These are phyloP conservation scores for Nematodospora anomalae DNA, from an alignment of 1,139 yeast species.

Conservation along the genomic window DNA sequence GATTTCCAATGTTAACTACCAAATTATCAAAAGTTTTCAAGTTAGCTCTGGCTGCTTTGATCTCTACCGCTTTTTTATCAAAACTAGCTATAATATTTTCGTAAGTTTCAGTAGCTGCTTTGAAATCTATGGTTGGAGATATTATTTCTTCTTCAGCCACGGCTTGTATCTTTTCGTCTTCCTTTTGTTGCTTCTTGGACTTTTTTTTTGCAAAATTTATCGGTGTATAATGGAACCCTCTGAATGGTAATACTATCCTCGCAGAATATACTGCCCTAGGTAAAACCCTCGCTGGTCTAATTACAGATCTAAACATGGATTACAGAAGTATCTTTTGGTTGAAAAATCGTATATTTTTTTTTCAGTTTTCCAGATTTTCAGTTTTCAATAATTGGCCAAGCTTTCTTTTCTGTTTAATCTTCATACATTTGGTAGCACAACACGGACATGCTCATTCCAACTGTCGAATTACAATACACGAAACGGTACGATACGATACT, in stretches of 20 bases:
- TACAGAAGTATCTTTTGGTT: background rate
- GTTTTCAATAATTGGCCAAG: conserved; percentile 1
- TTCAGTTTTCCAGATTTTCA: background rate
- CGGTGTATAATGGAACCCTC: conserved; percentile 9
- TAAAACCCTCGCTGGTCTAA: background rate
- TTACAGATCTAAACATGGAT: conserved; percentile 8
- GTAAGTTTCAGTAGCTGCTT: conserved; percentile 47
- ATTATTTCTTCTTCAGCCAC: conserved; percentile 17
- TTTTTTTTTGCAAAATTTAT: conserved; percentile 9
- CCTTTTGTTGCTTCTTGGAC: conserved; percentile 19
- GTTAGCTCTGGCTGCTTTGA: conserved; percentile 67
- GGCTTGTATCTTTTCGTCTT: conserved; percentile 13
- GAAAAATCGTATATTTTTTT: background rate
- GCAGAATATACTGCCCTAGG: background rate
- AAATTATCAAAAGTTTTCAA: conserved; percentile 66
- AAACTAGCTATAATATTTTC: conserved; percentile 52
- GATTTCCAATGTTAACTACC: conserved; percentile 39
- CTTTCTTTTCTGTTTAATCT: background rate
- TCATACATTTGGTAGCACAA: background rate
- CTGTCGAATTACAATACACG: background rate
- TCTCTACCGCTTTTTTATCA: conserved; percentile 55
- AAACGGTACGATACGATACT: background rate
- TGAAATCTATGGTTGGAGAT: conserved; percentile 32
- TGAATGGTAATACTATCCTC: conserved; percentile 1
- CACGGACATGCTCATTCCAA: no score